A percentile compares a stretch with the other conserved stretches of the same genome.
These are phyloP conservation scores for Coffea eugenioides DNA, from an alignment of 257 asterid genomes.

Conservation along the genomic window DNA sequence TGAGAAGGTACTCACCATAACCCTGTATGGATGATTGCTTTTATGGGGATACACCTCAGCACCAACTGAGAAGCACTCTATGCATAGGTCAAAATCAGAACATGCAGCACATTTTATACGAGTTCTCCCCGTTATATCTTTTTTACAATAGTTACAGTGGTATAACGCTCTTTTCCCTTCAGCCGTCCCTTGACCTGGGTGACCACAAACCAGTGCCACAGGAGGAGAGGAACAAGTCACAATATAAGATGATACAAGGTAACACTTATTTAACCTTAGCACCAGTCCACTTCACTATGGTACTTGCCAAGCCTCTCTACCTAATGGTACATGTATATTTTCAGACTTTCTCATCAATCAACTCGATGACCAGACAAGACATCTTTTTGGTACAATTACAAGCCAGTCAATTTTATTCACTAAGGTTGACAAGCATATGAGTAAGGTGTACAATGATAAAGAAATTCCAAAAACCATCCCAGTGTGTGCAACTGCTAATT, in stretches of 20 bases:
- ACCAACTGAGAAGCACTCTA: constrained; percentile 89
- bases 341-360: background rate
- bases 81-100: constrained; percentile 80
- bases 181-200: constrained; percentile 60
- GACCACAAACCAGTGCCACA: constrained; percentile 19
- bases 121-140: constrained; percentile 70
- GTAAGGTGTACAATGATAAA: background rate
- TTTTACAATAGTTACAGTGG: constrained; percentile 85
- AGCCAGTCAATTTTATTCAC: background rate
- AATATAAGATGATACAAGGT: background rate
- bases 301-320: background rate
- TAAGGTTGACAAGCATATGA: background rate
- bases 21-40: constrained; percentile 72
- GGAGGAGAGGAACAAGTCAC: constrained; percentile 1
- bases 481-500: background rate
- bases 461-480: background rate
- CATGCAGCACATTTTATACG: constrained; percentile 87
- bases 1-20: constrained; percentile 59
- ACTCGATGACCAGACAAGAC: background rate
- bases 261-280: background rate
- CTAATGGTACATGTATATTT: background rate
- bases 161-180: constrained; percentile 78
- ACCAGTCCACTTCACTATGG: background rate
- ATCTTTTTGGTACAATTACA: background rate
- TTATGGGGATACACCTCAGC: constrained; percentile 86